phyloP scores from a whole-genome alignment of 2,329 filamentous ascomycete species.

The Ceratocystis variospora region DNA sequence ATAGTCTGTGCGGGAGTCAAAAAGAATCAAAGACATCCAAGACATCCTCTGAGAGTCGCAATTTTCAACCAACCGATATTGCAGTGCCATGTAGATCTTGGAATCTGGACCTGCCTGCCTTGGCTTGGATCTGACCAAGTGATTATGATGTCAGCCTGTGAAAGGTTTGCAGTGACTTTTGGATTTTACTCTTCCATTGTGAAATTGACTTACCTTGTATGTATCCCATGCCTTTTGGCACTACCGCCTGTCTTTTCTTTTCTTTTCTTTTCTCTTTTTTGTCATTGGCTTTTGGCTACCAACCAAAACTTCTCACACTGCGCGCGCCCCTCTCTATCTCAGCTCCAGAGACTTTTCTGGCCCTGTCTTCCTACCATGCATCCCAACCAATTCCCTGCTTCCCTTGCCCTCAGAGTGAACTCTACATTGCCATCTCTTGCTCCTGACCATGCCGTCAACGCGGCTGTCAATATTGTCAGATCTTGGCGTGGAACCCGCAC shows the following conservation, averaged over 20 bases:
- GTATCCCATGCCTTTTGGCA: not conserved
- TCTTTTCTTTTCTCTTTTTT: too few species aligned
- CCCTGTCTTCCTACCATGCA: constrained; percentile 39
- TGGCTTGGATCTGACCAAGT: not conserved
- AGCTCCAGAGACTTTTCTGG: constrained; percentile 34
- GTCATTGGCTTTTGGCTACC: not conserved
- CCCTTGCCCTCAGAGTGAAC: constrained; percentile 40
- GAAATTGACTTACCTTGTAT: not conserved
- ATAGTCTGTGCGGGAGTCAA: constrained; percentile 5
- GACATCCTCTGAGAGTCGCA: not conserved
- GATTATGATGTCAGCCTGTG: not conserved
- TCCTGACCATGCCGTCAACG: constrained; percentile 51
- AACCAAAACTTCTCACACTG: not conserved
- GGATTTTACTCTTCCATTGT: not conserved
- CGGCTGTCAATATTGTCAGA: constrained; percentile 45
- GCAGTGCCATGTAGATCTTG: not conserved
- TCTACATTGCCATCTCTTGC: constrained; percentile 29
- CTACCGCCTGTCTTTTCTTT: not conserved
- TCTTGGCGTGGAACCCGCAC: constrained; percentile 50
- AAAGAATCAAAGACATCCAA: constrained; percentile 13
- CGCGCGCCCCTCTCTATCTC: not conserved
- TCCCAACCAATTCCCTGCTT: constrained; percentile 51
- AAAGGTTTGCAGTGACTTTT: not conserved
- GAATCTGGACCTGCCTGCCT: not conserved
- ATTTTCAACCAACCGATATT: not conserved